Evolutionary conservation across 1,284 basidiomycete genomes (phyloP).

Genomic region (Trametes sp.): DNA sequence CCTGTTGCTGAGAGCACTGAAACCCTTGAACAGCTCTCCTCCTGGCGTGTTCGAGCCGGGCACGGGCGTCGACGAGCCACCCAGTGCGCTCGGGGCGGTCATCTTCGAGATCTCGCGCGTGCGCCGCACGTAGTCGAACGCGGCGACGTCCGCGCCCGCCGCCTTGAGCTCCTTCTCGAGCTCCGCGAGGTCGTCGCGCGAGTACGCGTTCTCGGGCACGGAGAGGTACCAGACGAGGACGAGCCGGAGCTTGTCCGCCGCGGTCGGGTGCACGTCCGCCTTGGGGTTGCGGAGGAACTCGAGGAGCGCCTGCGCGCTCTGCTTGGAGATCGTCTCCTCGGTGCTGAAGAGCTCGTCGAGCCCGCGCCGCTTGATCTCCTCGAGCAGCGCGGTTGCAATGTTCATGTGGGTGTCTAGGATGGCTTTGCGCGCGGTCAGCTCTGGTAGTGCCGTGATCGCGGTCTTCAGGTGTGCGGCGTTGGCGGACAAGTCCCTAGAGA

Average conservation of each 20-base stretch:
- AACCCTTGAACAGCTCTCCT: conserved; percentile 88
- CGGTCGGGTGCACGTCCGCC: conserved; percentile 69
- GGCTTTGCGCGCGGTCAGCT: conserved; percentile 95
- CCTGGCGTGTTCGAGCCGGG: conserved; percentile 72
- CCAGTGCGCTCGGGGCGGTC: conserved; percentile 59
- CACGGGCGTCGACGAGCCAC: conserved; percentile 79
- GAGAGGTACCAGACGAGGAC: conserved; percentile 95
- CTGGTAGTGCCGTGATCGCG: conserved; percentile 98
- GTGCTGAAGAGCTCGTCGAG: conserved; percentile 97
- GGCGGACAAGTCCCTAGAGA: conserved; percentile 84
- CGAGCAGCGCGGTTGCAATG: conserved; percentile 94
- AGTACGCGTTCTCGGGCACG: conserved; percentile 78
- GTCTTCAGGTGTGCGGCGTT: conserved; percentile 97
- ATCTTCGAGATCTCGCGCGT: conserved; percentile 92
- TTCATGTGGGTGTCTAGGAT: conserved; percentile 99
- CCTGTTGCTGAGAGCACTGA: conserved; percentile 90
- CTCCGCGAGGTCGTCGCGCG: conserved; percentile 88
- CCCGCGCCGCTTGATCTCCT: conserved; percentile 95
- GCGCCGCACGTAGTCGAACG: conserved; percentile 93
- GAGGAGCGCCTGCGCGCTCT: conserved; percentile 84
- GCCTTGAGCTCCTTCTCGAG: conserved; percentile 87
- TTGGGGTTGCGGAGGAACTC: conserved; percentile 80
- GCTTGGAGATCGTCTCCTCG: conserved; percentile 90
- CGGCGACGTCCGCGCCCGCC: conserved; percentile 81
- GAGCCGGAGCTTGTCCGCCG: conserved; percentile 91